Evolutionary conservation across 108 stramenopile species (phyloP).

Genomic region (Cyclotella choctawhatcheeana): DNA sequence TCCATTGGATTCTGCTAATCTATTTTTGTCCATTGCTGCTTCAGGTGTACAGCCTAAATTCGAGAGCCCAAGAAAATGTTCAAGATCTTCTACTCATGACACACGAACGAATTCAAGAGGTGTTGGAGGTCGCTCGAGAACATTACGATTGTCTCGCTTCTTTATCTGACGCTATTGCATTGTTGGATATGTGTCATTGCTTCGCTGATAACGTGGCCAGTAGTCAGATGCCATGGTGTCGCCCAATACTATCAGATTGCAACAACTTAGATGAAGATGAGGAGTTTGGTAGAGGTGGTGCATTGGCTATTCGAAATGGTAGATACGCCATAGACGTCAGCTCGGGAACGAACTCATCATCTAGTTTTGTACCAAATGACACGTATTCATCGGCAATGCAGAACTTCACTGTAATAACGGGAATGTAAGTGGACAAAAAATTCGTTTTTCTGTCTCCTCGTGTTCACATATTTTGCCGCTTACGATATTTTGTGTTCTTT

Average conservation of each 20-base stretch:
- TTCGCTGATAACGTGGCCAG: slow-evolving; percentile 89
- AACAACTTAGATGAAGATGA: slow-evolving; percentile 24
- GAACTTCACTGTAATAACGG: slow-evolving; percentile 84
- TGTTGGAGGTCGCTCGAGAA: slow-evolving; percentile 71
- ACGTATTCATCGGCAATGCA: slow-evolving; percentile 65
- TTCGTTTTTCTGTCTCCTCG: not conserved
- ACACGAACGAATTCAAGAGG: slow-evolving; percentile 81
- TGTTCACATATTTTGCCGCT: not conserved
- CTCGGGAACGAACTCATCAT: slow-evolving; percentile 19
- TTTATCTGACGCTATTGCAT: slow-evolving; percentile 84
- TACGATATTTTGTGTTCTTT: not conserved
- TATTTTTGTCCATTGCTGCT: not conserved
- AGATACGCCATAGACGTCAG: slow-evolving; percentile 76
- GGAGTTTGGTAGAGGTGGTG: slow-evolving; percentile 32
- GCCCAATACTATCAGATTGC: slow-evolving; percentile 67
- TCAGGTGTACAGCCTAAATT: slow-evolving; percentile 76
- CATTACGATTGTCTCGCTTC: slow-evolving; percentile 83
- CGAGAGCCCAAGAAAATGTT: slow-evolving; percentile 85
- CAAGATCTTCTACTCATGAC: slow-evolving; percentile 88
- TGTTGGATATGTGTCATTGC: slow-evolving; percentile 88
- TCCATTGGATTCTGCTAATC: not conserved
- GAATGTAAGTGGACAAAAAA: slow-evolving; percentile 45
- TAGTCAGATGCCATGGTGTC: slow-evolving; percentile 75
- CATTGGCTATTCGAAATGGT: slow-evolving; percentile 80
- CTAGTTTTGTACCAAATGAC: slow-evolving; percentile 78